Evolutionary conservation across 2,329 filamentous ascomycete genomes (phyloP).

Genomic region (Alternaria ventricosa): DNA sequence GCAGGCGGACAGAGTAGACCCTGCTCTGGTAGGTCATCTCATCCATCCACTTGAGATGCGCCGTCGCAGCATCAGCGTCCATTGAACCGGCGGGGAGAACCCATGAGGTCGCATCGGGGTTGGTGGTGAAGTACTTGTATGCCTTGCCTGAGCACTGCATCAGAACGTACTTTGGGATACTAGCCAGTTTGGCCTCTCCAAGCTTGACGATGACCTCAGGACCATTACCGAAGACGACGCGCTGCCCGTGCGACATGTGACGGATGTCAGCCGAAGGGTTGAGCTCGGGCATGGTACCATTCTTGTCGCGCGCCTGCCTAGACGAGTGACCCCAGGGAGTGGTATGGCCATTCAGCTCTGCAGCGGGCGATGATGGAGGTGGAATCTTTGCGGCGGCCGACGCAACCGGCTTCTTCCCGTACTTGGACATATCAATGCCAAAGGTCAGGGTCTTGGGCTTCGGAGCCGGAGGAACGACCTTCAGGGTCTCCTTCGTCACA

Average conservation of each 20-base stretch:
- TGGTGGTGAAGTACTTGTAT: slow-evolving; percentile 24
- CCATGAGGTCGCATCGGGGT: slow-evolving; percentile 20
- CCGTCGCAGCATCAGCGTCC: slow-evolving; percentile 19
- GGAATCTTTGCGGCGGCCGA: background rate
- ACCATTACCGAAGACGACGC: slow-evolving; percentile 27
- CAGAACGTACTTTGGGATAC: slow-evolving; percentile 31
- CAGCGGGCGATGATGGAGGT: background rate
- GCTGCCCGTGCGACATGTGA: slow-evolving; percentile 27
- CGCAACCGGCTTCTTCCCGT: slow-evolving; percentile 18
- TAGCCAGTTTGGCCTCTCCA: slow-evolving; percentile 17
- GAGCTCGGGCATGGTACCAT: slow-evolving; percentile 14
- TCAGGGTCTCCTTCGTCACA: slow-evolving; percentile 25
- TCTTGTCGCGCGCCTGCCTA: slow-evolving; percentile 5
- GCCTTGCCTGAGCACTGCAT: slow-evolving; percentile 38
- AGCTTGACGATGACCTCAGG: slow-evolving; percentile 27
- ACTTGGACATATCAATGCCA: slow-evolving; percentile 30
- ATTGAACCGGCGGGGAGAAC: slow-evolving; percentile 23
- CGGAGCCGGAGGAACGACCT: slow-evolving; percentile 22
- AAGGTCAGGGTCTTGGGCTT: slow-evolving; percentile 30
- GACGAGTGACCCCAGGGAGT: background rate
- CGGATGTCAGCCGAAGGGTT: slow-evolving; percentile 25
- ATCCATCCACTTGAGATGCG: slow-evolving; percentile 33
- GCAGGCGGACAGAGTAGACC: slow-evolving; percentile 32
- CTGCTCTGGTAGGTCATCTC: slow-evolving; percentile 28
- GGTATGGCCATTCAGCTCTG: background rate